Evolutionary conservation across 1,139 yeast genomes (phyloP).

Genomic region (Lodderomyces margitis): DNA sequence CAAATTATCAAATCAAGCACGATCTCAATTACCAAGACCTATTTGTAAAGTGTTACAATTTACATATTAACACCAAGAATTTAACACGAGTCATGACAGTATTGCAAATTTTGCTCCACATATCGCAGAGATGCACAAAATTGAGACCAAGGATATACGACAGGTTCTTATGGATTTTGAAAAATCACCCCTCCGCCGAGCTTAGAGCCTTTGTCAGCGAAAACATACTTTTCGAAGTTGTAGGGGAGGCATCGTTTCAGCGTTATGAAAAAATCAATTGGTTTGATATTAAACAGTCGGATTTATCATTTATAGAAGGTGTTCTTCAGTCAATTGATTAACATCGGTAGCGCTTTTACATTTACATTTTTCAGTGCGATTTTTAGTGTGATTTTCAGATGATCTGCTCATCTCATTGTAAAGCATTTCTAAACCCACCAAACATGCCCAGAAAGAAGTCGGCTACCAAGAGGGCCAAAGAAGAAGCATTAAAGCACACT

Average conservation of each 20-base stretch:
- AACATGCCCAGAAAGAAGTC: constrained; percentile 89
- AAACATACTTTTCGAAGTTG: constrained; percentile 28
- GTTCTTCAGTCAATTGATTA: neutral
- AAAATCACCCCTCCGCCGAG: constrained; percentile 27
- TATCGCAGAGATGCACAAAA: constrained; percentile 18
- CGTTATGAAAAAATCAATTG: constrained; percentile 19
- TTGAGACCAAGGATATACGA: constrained; percentile 18
- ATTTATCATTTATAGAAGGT: constrained; percentile 6
- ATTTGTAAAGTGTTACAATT: constrained; percentile 53
- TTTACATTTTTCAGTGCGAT: neutral
- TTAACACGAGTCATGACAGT: constrained; percentile 30
- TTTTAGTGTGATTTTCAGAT: constrained; percentile 1
- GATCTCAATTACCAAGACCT: constrained; percentile 18
- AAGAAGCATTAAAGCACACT: constrained; percentile 30
- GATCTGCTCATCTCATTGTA: constrained; percentile 5
- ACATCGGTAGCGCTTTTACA: neutral
- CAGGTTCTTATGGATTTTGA: constrained; percentile 30
- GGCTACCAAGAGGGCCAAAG: constrained; percentile 74
- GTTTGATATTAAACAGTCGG: constrained; percentile 14
- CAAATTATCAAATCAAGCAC: constrained; percentile 13
- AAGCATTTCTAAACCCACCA: neutral
- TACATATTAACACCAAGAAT: constrained; percentile 50
- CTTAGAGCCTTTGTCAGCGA: constrained; percentile 34
- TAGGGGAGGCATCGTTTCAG: constrained; percentile 11
- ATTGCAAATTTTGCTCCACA: constrained; percentile 35